Evolutionary conservation across 2,329 filamentous ascomycete genomes (phyloP), one percentile per base, ranked within the genome.

Genomic region (Lomentospora prolificans): DNA sequence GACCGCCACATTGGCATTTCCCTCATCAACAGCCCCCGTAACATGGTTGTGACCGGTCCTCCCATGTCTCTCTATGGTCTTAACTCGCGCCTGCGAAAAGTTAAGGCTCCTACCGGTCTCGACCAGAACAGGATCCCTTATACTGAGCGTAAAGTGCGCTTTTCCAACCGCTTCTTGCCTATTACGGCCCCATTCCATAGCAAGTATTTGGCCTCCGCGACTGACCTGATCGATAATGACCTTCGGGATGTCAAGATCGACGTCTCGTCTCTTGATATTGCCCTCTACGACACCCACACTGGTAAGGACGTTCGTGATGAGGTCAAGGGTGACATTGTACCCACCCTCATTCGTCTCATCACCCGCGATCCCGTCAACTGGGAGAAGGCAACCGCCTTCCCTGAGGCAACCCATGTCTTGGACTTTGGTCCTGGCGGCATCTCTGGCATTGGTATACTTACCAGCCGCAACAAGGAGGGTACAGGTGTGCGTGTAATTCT

Each of bases 121-220:
- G 94, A 99, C 67, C 95, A 99, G 73, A 96, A 88, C 62, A 84
- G 91, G 58, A 86, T 97, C 55, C 95, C 95, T 5, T 90, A 90
- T 75, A 97, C 92, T 0, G 86, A 99, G 73, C 88, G 94, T 64
- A 99, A 99, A 75, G 81, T 96, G 57, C 90, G 94, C 65, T 99
- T 99, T 63, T 89, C 90, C 59, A 96, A 96, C 76, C 87, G 94
- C 58, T 99, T 99, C 78, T 75, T 99, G 58, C 95, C 94, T 50
- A 99, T 99, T 70, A 96, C 92, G 1, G 90, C 94, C 8, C 95
- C 94, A 3, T 99, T 99, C 80, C 94, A 99, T 78, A 99, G 94
- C 79, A 86, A 90, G 59, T 96, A 97, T 68, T 83, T 99, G 14
- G 77, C 80, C 24, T 85, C 90, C 61, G 92, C 94, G 2, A 90